Conservation (phyloP, 2,329 filamentous ascomycete species). For the Trichoderma asperellum region DNA sequence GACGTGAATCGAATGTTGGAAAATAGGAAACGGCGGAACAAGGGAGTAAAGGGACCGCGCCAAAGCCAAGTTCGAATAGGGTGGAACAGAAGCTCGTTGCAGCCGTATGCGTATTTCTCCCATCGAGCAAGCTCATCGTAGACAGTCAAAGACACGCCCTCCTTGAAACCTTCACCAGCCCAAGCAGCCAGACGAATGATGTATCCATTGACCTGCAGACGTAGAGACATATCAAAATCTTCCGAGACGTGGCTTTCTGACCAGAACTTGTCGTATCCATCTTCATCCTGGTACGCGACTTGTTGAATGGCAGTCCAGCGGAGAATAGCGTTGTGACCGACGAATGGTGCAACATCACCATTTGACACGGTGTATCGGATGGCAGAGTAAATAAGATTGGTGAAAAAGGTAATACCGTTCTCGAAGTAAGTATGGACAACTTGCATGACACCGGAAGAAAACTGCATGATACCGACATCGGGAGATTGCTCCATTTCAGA, state of each 20-base stretch:
- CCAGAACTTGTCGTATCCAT: conserved; percentile 80
- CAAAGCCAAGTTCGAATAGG: conserved; percentile 74
- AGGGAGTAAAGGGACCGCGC: conserved; percentile 75
- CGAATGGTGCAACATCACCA: conserved; percentile 77
- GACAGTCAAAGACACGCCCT: conserved; percentile 81
- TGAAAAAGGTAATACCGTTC: conserved; percentile 72
- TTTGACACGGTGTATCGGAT: conserved; percentile 78
- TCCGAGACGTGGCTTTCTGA: conserved; percentile 80
- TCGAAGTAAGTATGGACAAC: conserved; percentile 75
- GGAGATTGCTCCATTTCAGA: conserved; percentile 82
- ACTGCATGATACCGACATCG: conserved; percentile 78
- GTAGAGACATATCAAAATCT: conserved; percentile 81
- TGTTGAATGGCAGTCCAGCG: conserved; percentile 77
- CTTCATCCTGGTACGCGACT: conserved; percentile 69
- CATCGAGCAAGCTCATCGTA: conserved; percentile 84
- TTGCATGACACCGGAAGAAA: conserved; percentile 78
- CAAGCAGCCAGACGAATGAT: conserved; percentile 74
- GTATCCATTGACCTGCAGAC: conserved; percentile 73
- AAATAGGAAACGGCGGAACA: conserved; percentile 74
- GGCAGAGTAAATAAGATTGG: conserved; percentile 74
- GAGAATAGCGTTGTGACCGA: conserved; percentile 78
- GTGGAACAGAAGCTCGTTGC: conserved; percentile 81
- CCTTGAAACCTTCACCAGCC: conserved; percentile 77
- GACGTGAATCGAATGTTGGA: conserved; percentile 75
- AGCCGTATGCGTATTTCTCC: conserved; percentile 87